These are phyloP conservation scores for Sporisorium graminicola DNA, from an alignment of 1,284 basidiomycete species.

Conservation along the genomic window DNA sequence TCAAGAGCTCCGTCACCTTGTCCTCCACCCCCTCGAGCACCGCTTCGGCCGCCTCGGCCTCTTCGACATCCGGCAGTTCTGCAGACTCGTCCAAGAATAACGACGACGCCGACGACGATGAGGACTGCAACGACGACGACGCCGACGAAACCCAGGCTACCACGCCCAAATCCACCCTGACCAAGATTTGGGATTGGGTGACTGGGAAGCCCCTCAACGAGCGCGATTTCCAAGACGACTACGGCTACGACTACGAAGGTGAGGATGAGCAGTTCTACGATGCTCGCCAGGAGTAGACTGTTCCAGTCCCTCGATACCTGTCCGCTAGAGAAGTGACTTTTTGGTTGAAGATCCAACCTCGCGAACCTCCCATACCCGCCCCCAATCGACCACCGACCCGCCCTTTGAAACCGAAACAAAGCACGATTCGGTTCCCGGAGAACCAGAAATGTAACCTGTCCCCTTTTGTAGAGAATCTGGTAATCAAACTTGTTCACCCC, in stretches of 20 bases:
- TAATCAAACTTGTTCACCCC: not conserved
- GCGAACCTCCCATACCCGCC: not conserved
- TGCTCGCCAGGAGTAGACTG: slow-evolving; percentile 9
- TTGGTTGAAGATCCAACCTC: not conserved
- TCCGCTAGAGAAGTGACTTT: slow-evolving; percentile 2
- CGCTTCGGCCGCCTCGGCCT: not conserved
- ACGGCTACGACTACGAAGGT: slow-evolving; percentile 21
- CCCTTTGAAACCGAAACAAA: not conserved
- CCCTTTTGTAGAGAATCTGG: not conserved
- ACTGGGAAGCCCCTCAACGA: slow-evolving; percentile 23
- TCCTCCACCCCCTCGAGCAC: not conserved
- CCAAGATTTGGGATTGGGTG: slow-evolving; percentile 44
- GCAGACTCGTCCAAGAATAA: not conserved
- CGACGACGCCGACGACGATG: slow-evolving; percentile 2
- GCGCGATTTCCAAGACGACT: slow-evolving; percentile 20
- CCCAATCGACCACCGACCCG: not conserved
- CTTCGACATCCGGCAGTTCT: not conserved
- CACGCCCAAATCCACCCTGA: slow-evolving; percentile 9
- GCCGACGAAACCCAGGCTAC: too few relatives aligned
- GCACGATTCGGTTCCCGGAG: not conserved
- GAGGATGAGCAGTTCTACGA: slow-evolving; percentile 23
- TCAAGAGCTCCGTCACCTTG: slow-evolving; percentile 18
- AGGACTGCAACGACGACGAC: slow-evolving; percentile 30
- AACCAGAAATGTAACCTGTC: not conserved
- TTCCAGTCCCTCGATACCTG: too few relatives aligned